Evolutionary conservation across 129 eudicot species (phyloP).

Genomic region (Dittrichia graveolens): DNA sequence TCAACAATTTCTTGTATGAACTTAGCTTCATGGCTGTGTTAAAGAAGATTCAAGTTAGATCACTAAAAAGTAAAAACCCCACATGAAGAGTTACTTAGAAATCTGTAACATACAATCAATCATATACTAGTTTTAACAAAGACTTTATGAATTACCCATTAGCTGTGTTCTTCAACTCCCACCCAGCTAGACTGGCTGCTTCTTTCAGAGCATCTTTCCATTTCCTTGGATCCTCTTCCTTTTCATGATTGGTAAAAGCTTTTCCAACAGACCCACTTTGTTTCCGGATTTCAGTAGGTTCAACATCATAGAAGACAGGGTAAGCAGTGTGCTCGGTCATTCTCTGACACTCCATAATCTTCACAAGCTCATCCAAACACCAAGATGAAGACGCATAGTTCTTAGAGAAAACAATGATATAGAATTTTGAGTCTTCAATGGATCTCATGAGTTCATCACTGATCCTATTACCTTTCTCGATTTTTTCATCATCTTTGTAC

Average conservation of each 20-base stretch:
- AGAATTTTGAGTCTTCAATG: too few relatives aligned
- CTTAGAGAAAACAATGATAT: too few relatives aligned
- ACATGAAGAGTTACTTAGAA: background rate
- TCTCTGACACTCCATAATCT: too few relatives aligned
- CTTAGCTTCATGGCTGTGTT: too few relatives aligned
- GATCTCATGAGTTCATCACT: too few relatives aligned
- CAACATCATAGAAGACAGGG: background rate
- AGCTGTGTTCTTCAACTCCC: too few relatives aligned
- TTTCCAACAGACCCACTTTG: background rate
- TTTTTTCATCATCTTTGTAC: too few relatives aligned
- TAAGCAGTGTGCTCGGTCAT: background rate
- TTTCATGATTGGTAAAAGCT: background rate
- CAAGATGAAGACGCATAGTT: too few relatives aligned
- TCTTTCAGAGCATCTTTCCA: background rate
- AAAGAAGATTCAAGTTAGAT: background rate
- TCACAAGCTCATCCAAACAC: too few relatives aligned
- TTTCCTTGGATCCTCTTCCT: background rate
- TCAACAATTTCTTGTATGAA: too few relatives aligned
- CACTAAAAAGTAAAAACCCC: background rate
- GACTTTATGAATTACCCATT: slow-evolving; percentile 6
- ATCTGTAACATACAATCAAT: background rate
- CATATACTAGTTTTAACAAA: too few relatives aligned
- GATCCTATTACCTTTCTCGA: too few relatives aligned
- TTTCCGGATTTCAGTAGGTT: background rate
- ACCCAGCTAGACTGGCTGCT: background rate